These are phyloP conservation scores for Buddleja alternifolia DNA, from an alignment of 257 asterid species.

Conservation along the genomic window DNA sequence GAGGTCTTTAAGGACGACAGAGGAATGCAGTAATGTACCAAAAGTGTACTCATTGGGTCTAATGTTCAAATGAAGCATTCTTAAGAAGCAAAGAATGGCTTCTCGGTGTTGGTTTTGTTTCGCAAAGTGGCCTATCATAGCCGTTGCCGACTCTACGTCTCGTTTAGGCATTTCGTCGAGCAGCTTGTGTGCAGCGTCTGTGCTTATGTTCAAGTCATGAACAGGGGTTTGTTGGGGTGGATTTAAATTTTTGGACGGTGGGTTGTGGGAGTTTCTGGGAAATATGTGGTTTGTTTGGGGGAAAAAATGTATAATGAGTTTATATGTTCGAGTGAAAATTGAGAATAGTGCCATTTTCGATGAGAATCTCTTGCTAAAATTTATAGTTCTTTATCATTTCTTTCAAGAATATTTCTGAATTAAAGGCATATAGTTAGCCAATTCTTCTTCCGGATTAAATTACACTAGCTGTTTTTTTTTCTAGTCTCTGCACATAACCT, in stretches of 20 bases:
- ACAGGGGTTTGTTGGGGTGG: not conserved
- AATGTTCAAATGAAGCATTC: constrained; percentile 49
- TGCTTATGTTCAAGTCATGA: not conserved
- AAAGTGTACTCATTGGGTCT: constrained; percentile 80
- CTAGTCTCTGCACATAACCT: not conserved
- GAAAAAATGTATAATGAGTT: constrained; percentile 12
- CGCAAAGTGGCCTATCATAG: constrained; percentile 55
- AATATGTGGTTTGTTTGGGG: not conserved
- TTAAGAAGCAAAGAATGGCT: constrained; percentile 50
- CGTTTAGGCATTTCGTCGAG: constrained; percentile 65
- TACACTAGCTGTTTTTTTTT: no score
- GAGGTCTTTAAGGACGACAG: constrained; percentile 48
- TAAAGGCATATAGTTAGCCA: no score
- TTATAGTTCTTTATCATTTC: no score
- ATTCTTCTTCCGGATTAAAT: no score
- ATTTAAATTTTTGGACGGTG: not conserved
- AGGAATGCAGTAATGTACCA: constrained; percentile 61
- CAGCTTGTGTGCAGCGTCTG: constrained; percentile 43
- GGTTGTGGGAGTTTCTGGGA: constrained; percentile 17
- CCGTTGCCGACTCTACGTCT: constrained; percentile 54
- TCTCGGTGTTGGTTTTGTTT: constrained; percentile 53
- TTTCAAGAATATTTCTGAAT: no score
- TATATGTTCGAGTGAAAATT: constrained; percentile 2
- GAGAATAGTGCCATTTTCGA: constrained; percentile 10
- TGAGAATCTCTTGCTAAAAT: not conserved